Evolutionary conservation across 1,284 basidiomycete genomes (phyloP), one percentile per base, ranked within the genome.

Genomic region (Ceratobasidium sp.): DNA sequence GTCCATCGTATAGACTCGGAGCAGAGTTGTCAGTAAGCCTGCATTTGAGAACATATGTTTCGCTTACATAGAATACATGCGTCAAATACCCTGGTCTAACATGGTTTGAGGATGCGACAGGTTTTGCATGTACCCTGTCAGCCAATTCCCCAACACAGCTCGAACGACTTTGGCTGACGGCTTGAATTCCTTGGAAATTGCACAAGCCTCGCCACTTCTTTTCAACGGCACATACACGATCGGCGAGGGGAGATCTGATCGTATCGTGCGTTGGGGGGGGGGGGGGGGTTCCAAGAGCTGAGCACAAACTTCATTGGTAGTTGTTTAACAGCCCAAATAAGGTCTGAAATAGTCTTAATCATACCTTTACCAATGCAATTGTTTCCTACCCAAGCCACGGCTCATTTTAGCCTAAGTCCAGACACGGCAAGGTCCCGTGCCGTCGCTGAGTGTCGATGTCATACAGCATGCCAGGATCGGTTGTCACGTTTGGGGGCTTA

Each of bases 121-220:
- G 47, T 3, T 6, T n/a, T 25, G 29, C 45, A 49, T 69, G 50
- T 3, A 69, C 17, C 1, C 69, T 50, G 43, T 80, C 76, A 10
- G 81, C 73, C 70, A 80, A 79, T 0, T 64, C 35, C 52, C 80
- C 80, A 8, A 82, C 71, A 0, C 79, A 76, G 60, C 68, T 43
- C 75, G 69, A 34, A 80, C 77, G 12, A 71, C 70, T 72, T 52
- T 12, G 75, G 75, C 8, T 58, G 0, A 77, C 34, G 17, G 20
- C 12, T 5, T 35, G 7, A 40, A 53, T 31, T 4, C 73, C 8
- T 13, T 50, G 15, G 50, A 57, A 12, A 81, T 71, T 15, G 77
- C 73, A 68, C 79, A 81, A 12, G 70, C 54, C 1, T 78, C 76
- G 0, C 79, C 79, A 5, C 77, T 78, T 77, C 79, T n/a, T n/a